Conservation (phyloP, 2,329 filamentous ascomycete species). For the Cercospora canescens region DNA sequence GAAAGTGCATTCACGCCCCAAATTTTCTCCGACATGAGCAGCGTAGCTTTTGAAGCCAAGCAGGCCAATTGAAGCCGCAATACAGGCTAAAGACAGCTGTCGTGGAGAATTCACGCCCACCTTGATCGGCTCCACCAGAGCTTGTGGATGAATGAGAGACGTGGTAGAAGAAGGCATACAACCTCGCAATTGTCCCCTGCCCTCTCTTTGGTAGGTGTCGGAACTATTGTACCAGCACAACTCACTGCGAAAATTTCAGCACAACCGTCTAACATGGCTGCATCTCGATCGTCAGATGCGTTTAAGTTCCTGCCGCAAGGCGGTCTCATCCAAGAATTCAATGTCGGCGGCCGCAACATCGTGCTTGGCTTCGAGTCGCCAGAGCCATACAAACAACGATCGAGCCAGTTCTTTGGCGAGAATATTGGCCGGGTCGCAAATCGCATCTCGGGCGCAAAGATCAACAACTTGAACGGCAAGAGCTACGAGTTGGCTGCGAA, state of each 20-base stretch:
- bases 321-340: conserved; percentile 79
- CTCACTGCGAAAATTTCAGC: neutral
- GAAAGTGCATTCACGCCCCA: neutral
- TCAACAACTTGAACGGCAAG: conserved; percentile 71
- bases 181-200: neutral
- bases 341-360: conserved; percentile 77
- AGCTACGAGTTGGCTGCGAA: conserved; percentile 72
- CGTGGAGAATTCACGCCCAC: neutral
- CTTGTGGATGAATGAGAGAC: neutral
- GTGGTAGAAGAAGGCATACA: conserved; percentile 2
- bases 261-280: conserved; percentile 22
- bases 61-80: neutral
- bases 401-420: conserved; percentile 82
- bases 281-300: conserved; percentile 33
- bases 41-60: neutral
- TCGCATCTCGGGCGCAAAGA: conserved; percentile 70
- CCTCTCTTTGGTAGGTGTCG: neutral
- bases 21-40: neutral
- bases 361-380: conserved; percentile 81
- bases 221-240: neutral
- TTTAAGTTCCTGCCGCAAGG: conserved; percentile 72
- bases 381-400: conserved; percentile 73
- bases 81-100: conserved; percentile 9
- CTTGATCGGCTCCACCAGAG: conserved; percentile 1
- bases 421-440: conserved; percentile 87